Base-by-base conservation (phyloP, 306 rosid genomes). In the Vigna radiata region DNA sequence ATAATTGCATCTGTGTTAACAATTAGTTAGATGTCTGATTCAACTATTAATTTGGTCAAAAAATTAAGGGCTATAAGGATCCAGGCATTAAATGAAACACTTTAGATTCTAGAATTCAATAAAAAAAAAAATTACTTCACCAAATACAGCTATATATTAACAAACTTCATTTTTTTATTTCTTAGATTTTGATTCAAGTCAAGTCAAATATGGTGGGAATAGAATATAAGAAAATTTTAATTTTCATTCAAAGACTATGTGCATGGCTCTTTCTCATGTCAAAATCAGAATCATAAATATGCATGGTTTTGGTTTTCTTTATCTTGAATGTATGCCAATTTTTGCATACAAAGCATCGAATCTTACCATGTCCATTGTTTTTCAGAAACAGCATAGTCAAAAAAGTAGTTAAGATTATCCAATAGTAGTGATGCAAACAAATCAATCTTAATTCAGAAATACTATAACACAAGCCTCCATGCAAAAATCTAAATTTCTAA, bases 151-250 rank as follows among this genome's bases (percentile, higher is more conserved):
- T 4, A 33, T n/a, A n/a, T n/a, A n/a, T 33, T 33, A 33, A 33
- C 37, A 33, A 33, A 33, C 37, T 33, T 33, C 37, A 5, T 33
- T 33, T 33, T 33, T 33, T 5, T 33, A 33, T 33, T 29, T 33
- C 29, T 19, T 54, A 3, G 10, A 9, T 16, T 63, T 65, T 39
- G 9, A 74, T 60, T 67, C 59, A 53, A 68, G 81, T 68, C 68
- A 66, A 39, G 44, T 39, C 44, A 39, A 4, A 11, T 2, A 44
- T 43, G 36, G 11, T 17, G 39, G 33, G 46, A 43, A 37, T 75
- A 59, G 17, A 33, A 6, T 37, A 50, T 12, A 33, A 70, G 6
- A 31, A 29, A 5, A 16, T n/a, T 48, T 29, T 0, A 36, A 13
- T 11, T 58, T 27, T 44, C 14, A 19, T 16, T 21, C 80, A 17